phyloP scores from a whole-genome alignment of 257 asterid genomes.

The Anisodus tanguticus region DNA sequence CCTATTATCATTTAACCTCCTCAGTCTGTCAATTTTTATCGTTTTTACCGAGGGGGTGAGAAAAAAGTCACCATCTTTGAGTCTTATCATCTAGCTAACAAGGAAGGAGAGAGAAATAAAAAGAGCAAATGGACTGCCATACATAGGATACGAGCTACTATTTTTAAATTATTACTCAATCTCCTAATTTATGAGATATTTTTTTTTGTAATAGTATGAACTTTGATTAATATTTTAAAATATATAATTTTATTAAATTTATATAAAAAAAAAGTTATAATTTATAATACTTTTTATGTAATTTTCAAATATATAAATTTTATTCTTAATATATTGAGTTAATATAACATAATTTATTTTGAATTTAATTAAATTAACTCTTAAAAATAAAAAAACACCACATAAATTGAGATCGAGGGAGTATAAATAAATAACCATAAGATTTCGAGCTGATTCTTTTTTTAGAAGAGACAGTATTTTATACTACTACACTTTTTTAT shows the following conservation, averaged over 20 bases:
- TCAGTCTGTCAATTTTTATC: conserved; percentile 21
- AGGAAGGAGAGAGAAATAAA: background rate
- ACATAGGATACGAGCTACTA: conserved; percentile 26
- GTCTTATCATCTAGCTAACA: conserved; percentile 53
- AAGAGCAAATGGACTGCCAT: conserved; percentile 17
- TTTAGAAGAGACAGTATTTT: conserved; percentile 8
- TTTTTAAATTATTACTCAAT: background rate
- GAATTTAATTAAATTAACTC: no score
- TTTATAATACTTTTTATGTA: no score
- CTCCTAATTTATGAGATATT: conserved; percentile 3
- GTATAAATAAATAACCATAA: background rate
- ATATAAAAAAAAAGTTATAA: no score
- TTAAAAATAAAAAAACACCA: background rate
- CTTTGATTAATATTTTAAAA: no score
- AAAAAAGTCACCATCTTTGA: conserved; percentile 47
- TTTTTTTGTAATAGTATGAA: conserved; percentile 14
- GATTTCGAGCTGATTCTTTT: background rate
- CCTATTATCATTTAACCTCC: background rate
- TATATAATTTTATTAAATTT: no score
- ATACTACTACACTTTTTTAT: background rate
- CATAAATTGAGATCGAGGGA: background rate
- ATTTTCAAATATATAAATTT: no score
- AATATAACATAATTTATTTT: no score
- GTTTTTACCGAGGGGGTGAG: conserved; percentile 40
- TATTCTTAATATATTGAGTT: no score